Percentiles rank a stretch among this genome's conserved stretches.
Evolutionary conservation across 2,329 filamentous ascomycete genomes (phyloP).

Genomic region (Sphaerulina musiva): DNA sequence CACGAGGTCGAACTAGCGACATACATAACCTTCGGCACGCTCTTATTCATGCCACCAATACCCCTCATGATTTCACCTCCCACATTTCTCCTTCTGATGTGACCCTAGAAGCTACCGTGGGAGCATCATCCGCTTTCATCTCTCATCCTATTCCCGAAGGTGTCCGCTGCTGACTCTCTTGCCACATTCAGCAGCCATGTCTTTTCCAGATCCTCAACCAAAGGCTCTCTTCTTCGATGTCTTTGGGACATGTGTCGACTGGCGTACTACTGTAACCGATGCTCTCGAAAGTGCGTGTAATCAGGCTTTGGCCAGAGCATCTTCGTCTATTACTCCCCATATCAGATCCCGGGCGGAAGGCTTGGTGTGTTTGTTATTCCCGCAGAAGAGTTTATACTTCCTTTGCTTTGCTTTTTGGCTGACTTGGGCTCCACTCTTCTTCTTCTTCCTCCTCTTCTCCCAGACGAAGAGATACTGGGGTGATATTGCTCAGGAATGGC

Average conservation of each 20-base stretch:
- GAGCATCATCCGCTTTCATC: too few relatives aligned
- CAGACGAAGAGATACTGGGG: conserved; percentile 48
- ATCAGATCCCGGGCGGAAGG: conserved; percentile 43
- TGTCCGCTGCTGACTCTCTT: not conserved
- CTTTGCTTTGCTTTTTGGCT: not conserved
- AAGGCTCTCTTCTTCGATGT: conserved; percentile 64
- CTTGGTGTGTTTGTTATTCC: conserved; percentile 35
- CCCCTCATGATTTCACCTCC: too few relatives aligned
- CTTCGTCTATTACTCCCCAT: conserved; percentile 41
- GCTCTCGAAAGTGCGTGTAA: conserved; percentile 50
- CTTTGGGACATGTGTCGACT: conserved; percentile 75
- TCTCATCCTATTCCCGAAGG: too few relatives aligned
- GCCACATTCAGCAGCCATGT: not conserved
- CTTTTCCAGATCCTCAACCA: conserved; percentile 36
- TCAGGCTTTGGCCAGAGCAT: conserved; percentile 43
- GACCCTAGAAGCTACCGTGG: too few relatives aligned
- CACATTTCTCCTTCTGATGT: too few relatives aligned
- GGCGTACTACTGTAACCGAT: conserved; percentile 60
- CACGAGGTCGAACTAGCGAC: too few relatives aligned
- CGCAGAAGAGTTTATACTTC: too few relatives aligned
- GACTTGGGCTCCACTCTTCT: not conserved
- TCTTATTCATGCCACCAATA: too few relatives aligned
- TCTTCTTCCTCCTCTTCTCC: too few relatives aligned
- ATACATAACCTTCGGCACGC: too few relatives aligned
- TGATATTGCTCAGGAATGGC: conserved; percentile 55